These are phyloP conservation scores for Calonectria leucothoes DNA, from an alignment of 2,329 filamentous ascomycete species.

Conservation along the genomic window DNA sequence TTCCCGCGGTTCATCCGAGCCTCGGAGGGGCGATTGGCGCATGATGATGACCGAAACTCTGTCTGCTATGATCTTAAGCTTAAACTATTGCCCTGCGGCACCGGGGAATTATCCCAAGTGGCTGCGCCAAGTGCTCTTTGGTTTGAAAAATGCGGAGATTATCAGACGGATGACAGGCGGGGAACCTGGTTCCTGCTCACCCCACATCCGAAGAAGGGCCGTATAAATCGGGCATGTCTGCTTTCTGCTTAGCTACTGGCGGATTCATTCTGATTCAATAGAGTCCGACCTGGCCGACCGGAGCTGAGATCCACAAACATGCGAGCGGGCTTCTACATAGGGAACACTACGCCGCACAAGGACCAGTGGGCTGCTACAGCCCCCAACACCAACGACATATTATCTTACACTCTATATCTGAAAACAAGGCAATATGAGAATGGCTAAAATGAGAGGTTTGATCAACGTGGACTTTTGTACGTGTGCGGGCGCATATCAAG, in stretches of 20 bases:
- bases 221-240: not conserved
- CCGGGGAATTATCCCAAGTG: not conserved
- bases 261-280: not conserved
- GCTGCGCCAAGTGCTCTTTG: not conserved
- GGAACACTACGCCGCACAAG: not conserved
- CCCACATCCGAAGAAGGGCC: slow-evolving; percentile 1
- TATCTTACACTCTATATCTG: not conserved
- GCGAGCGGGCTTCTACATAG: not conserved
- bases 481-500: not conserved
- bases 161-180: not conserved
- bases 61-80: not conserved
- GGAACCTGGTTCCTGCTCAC: not conserved
- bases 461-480: not conserved
- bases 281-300: not conserved
- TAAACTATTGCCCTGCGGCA: not conserved
- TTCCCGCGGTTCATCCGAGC: not conserved
- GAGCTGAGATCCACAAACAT: not conserved
- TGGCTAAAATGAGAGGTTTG: not conserved
- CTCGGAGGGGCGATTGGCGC: not conserved
- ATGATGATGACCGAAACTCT: not conserved
- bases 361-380: not conserved
- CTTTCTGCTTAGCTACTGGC: not conserved
- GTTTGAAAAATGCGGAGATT: not conserved
- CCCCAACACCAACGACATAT: not conserved
- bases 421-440: not conserved